phyloP scores from a whole-genome alignment of 75 land plant species.

The Chamaecyparis obtusa region DNA sequence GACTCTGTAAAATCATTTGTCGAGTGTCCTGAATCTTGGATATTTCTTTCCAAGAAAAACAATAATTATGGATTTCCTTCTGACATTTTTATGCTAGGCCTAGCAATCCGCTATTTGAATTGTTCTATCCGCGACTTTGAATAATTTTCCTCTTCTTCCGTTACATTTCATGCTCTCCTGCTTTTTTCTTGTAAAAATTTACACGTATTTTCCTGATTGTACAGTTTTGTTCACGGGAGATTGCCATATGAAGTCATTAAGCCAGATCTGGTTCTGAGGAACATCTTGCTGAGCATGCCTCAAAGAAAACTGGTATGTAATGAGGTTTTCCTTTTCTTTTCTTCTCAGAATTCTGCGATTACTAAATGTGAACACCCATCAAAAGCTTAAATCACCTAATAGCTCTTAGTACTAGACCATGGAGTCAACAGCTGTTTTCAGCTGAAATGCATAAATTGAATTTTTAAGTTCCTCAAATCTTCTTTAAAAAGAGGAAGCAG shows the following conservation, averaged over 20 bases:
- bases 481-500: background rate
- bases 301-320: constrained; percentile 65
- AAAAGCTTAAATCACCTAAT: no score
- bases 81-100: background rate
- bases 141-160: background rate
- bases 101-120: background rate
- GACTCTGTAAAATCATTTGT: background rate
- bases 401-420: no score
- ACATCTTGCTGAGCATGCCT: constrained; percentile 51
- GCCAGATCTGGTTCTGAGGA: constrained; percentile 53
- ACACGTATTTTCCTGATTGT: background rate
- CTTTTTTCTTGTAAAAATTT: background rate
- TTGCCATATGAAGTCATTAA: constrained; percentile 68
- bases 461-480: background rate
- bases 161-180: background rate
- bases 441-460: background rate
- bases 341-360: background rate
- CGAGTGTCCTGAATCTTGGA: background rate
- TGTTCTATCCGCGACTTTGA: background rate
- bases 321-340: background rate
- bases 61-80: background rate
- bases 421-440: background rate
- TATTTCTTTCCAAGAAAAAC: background rate
- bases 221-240: constrained; percentile 75
- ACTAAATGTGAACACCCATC: background rate